Base-by-base conservation (phyloP, 192 early-diverging fungal species). In the Coemansia sp. region DNA sequence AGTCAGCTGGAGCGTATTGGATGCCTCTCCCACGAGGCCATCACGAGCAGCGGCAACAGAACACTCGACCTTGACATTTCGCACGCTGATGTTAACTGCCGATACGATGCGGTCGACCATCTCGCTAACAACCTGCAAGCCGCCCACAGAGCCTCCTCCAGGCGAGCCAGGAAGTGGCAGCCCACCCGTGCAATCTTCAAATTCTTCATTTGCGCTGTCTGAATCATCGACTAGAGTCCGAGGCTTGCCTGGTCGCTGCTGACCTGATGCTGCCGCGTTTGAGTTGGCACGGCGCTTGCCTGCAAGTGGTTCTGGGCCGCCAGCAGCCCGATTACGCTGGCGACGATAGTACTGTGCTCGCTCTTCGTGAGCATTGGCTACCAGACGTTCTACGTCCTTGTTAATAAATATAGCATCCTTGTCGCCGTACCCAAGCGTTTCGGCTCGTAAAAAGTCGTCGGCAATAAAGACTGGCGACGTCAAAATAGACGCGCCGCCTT, bases 41-140 rank as follows among this genome's bases (percentile, higher is more conserved):
- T 83, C 72, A 16, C 76, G 31, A 6, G 53, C 27, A 29, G 78
- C 66, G 62, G 70, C 60, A 12, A 70, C 67, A 9, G 64, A 36
- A 38, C 71, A 78, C 66, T 80, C 78, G 2, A 85, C 69, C 20
- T 60, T 69, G 63, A 81, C 61, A 16, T 71, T 75, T 44, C 69
- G 84, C 57, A 91, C 86, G 4, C 88, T 85, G 18, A 97, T 81
- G 65, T 92, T 93, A 43, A 94, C 88, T 63, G 88, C 88, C 16
- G 93, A 93, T 66, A 95, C 85, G 47, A 97, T 92, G 58, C 92
- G 90, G 60, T 95, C 94, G 62, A 97, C 94, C 58, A 95, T 78
- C 60, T 88, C 87, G 15, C 92, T 91, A 38, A 95, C 76, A 8
- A 93, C 88, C 70, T 92, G 89, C 39, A 95, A 67, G 12, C 93